Conservation (phyloP, 495 filamentous ascomycete species). For the Elasticomyces elasticus region DNA sequence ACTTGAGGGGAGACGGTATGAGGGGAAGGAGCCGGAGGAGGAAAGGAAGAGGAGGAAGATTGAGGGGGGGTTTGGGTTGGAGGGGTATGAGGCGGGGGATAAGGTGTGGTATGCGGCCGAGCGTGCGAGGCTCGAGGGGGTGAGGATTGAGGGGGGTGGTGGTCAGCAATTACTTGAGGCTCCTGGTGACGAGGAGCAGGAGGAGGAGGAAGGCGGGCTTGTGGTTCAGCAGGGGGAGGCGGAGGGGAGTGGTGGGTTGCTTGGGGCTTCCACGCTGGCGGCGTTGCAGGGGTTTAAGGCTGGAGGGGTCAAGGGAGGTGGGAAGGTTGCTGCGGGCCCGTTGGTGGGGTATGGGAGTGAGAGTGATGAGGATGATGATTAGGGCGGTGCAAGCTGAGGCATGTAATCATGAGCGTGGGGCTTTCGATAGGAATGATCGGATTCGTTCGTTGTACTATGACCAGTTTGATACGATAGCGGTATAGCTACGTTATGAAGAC, state of each 20-base stretch:
- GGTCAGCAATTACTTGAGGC: slow-evolving; percentile 33
- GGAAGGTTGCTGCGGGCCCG: slow-evolving; percentile 46
- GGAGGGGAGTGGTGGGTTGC: slow-evolving; percentile 48
- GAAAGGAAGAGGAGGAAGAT: slow-evolving; percentile 79
- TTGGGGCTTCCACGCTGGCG: slow-evolving; percentile 69
- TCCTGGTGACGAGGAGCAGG: slow-evolving; percentile 23
- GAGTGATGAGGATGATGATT: slow-evolving; percentile 58
- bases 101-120: slow-evolving; percentile 76
- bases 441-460: too few relatives aligned
- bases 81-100: slow-evolving; percentile 90
- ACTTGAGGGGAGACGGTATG: slow-evolving; percentile 62
- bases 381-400: too few relatives aligned
- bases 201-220: slow-evolving; percentile 9
- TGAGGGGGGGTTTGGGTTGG: slow-evolving; percentile 77
- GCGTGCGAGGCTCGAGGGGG: slow-evolving; percentile 34
- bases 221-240: background rate
- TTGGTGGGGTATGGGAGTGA: slow-evolving; percentile 88
- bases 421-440: too few relatives aligned
- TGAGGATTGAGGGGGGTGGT: slow-evolving; percentile 32
- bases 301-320: slow-evolving; percentile 32
- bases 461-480: too few relatives aligned
- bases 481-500: too few relatives aligned
- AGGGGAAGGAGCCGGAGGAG: slow-evolving; percentile 57
- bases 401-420: too few relatives aligned
- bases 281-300: slow-evolving; percentile 47